phyloP scores from a whole-genome alignment of 768 basidiomycete genomes.

The Russula earlei region DNA sequence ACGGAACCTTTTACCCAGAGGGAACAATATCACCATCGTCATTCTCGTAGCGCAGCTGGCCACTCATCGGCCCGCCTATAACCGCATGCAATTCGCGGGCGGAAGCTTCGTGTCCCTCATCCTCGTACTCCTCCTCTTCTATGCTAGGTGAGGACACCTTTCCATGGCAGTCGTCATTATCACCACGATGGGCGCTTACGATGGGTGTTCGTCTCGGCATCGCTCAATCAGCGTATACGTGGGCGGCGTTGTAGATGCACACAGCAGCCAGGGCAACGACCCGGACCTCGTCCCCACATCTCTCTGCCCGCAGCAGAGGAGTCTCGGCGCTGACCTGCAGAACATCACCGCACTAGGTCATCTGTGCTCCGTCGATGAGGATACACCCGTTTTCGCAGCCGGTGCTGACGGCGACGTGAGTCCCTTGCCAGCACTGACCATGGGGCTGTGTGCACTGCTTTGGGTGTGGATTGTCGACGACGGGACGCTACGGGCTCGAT shows the following conservation, averaged over 20 bases:
- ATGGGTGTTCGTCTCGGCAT: not conserved
- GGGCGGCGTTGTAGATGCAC: not conserved
- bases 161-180: not conserved
- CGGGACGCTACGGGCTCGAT: not conserved
- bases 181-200: not conserved
- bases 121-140: not conserved
- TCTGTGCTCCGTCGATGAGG: not conserved
- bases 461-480: slow-evolving; percentile 6
- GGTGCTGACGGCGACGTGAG: too few relatives aligned
- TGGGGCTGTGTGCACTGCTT: not conserved
- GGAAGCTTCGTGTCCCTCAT: not conserved
- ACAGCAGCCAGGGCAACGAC: not conserved
- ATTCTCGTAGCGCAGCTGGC: not conserved
- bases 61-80: not conserved
- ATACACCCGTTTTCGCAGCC: not conserved
- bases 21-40: too few relatives aligned
- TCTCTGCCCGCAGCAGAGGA: not conserved
- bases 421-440: not conserved
- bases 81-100: slow-evolving; percentile 5
- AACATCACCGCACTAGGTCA: not conserved
- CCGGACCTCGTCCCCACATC: not conserved
- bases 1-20: not conserved
- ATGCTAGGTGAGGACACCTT: not conserved
- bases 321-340: not conserved
- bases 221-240: not conserved